Evolutionary conservation across 2,329 filamentous ascomycete species (phyloP), one percentile per base, ranked within the genome.

Genomic region (Beauveria bassiana): DNA sequence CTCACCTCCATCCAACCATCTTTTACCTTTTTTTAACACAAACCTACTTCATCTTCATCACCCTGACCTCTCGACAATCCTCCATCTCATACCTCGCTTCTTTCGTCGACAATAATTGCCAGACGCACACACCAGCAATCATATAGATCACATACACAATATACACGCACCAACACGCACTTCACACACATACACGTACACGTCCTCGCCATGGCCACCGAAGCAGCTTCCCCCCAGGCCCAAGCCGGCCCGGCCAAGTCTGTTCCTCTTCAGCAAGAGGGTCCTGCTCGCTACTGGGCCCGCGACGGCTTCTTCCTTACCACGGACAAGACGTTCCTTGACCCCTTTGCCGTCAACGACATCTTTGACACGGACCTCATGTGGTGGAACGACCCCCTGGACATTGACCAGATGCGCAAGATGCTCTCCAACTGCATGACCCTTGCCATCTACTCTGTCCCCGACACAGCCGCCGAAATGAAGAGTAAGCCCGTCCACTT

Each of bases 361-460:
- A 83, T 81, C 24, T 81, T 87, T 65, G 77, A 70, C 18, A 81
- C 80, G 0, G 82, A 86, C 43, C 71, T 81, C 61, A 73, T 87
- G 68, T 86, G 85, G 77, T 88, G 86, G 85, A 80, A 83, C 24
- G 77, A 77, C 50, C 70, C 79, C 3, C 70, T 85, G 6, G 77
- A 83, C 1, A 74, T 79, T 20, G 70, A 74, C 0, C 71, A 75
- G 28, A 73, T 86, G 62, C 74, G 77, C 61, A 79, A 77, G 62
- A 80, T 84, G 65, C 70, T 88, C 16, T 73, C 81, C 53, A 82
- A 83, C 62, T 87, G 82, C 46, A 70, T 88, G 46, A 86, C 83
- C 61, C 75, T 89, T 43, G 83, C 81, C 8, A 67, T 89, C 5
- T 89, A 86, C 66, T 69, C 70, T 64, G 71, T 75, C 24, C 72